Evolutionary conservation across 2,329 filamentous ascomycete genomes (phyloP).

Genomic region (Tolypocladium pustulatum): DNA sequence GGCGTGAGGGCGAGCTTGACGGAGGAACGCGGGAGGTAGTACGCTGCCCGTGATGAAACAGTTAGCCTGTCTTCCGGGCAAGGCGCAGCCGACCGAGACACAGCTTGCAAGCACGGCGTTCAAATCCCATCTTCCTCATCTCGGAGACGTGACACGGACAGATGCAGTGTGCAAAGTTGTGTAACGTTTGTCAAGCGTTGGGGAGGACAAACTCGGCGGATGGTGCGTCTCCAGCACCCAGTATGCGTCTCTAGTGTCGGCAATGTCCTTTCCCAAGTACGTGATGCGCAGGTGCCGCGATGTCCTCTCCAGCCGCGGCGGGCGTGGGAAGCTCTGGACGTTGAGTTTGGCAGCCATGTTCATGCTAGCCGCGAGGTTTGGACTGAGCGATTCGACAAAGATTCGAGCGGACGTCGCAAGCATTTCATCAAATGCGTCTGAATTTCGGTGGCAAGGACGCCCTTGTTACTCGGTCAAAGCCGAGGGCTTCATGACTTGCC

Average conservation of each 20-base stretch:
- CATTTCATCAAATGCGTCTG: not conserved
- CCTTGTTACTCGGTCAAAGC: not conserved
- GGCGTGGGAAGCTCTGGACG: conserved; percentile 47
- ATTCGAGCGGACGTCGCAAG: not conserved
- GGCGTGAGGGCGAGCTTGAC: conserved; percentile 35
- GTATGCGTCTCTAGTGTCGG: conserved; percentile 46
- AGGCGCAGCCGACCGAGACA: not conserved
- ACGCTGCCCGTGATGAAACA: conserved; percentile 27
- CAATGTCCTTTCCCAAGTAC: conserved; percentile 43
- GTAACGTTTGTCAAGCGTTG: too few species aligned
- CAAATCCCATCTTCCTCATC: too few species aligned
- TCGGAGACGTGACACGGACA: not conserved
- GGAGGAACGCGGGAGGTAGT: conserved; percentile 45
- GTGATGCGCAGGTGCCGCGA: conserved; percentile 44
- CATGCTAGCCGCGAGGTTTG: too few species aligned
- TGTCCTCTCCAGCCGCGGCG: conserved; percentile 44
- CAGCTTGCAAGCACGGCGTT: not conserved
- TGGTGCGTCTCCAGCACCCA: conserved; percentile 55
- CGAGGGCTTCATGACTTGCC: not conserved
- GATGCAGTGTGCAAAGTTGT: not conserved
- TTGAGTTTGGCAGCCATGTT: conserved; percentile 33
- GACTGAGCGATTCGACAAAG: not conserved
- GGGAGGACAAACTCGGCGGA: conserved; percentile 38
- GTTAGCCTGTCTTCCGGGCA: not conserved
- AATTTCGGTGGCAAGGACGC: not conserved